Conservation (phyloP, 495 filamentous ascomycete genomes). For the Aspergillus indologenus region DNA sequence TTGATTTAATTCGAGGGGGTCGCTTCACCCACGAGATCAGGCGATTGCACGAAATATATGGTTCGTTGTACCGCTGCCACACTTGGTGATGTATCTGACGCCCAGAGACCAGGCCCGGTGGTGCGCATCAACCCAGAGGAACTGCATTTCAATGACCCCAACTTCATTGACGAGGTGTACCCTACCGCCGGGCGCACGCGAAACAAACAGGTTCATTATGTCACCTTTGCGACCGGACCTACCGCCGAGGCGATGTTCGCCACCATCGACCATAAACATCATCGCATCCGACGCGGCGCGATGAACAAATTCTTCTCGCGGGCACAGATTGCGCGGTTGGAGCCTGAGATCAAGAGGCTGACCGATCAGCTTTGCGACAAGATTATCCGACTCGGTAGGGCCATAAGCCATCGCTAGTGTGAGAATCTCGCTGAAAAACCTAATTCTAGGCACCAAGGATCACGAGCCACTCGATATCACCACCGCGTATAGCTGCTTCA, state of each 20-base stretch:
- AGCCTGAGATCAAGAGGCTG: not conserved
- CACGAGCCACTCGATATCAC: not conserved
- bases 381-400: not conserved
- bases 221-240: not conserved
- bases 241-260: not conserved
- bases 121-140: constrained; percentile 31
- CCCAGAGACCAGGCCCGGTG: constrained; percentile 26
- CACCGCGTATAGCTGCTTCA: constrained; percentile 2
- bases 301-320: constrained; percentile 1
- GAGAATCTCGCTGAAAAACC: too few relatives aligned
- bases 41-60: constrained; percentile 36
- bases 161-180: constrained; percentile 28
- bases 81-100: too few relatives aligned
- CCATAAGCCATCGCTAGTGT: too few relatives aligned
- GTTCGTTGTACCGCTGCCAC: constrained; percentile 8
- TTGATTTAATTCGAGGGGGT: constrained; percentile 21
- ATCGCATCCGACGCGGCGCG: not conserved
- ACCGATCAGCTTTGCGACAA: not conserved
- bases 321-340: not conserved
- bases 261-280: not conserved
- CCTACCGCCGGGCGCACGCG: not conserved
- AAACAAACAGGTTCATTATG: not conserved
- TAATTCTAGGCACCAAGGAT: not conserved
- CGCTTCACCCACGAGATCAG: constrained; percentile 28
- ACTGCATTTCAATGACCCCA: constrained; percentile 31